Conservation (phyloP, 1,284 basidiomycete genomes). For the Ceraceosorus guamensis region DNA sequence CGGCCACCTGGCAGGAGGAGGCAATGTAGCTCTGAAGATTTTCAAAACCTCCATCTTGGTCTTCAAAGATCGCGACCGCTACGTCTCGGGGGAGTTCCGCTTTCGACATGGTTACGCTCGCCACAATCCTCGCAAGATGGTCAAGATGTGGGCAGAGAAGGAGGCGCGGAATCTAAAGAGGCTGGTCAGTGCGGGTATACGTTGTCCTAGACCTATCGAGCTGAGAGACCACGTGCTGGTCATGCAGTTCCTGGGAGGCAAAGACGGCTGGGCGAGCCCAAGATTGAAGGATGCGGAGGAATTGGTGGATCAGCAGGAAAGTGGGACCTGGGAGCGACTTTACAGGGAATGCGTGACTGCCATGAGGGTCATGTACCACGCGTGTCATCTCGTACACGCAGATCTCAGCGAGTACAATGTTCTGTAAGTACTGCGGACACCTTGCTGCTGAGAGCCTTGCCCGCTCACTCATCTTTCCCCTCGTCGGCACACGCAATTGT, state of each 20-base stretch:
- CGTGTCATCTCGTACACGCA: slow-evolving; percentile 90
- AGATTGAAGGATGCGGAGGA: slow-evolving; percentile 41
- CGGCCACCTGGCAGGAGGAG: slow-evolving; percentile 6
- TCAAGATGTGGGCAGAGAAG: slow-evolving; percentile 97
- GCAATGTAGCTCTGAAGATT: slow-evolving; percentile 68
- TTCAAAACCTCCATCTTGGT: slow-evolving; percentile 97
- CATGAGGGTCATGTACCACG: slow-evolving; percentile 76
- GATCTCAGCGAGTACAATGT: slow-evolving; percentile 99
- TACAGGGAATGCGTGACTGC: slow-evolving; percentile 75
- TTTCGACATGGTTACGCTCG: slow-evolving; percentile 87
- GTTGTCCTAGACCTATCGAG: slow-evolving; percentile 80
- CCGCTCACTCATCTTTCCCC: background rate
- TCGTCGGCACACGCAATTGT: background rate
- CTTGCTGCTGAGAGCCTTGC: background rate
- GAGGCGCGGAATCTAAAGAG: slow-evolving; percentile 93
- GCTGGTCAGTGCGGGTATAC: slow-evolving; percentile 70
- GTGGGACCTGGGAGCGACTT: slow-evolving; percentile 50
- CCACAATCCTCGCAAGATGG: slow-evolving; percentile 96
- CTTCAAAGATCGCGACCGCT: slow-evolving; percentile 93
- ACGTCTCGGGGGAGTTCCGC: slow-evolving; percentile 81
- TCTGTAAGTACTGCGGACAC: slow-evolving; percentile 59
- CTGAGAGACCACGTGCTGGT: slow-evolving; percentile 94
- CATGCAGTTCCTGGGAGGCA: slow-evolving; percentile 78
- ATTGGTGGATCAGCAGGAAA: slow-evolving; percentile 20
- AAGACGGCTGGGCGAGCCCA: slow-evolving; percentile 40